Conservation (phyloP, 768 basidiomycete genomes). For the Rickenella mellea region DNA sequence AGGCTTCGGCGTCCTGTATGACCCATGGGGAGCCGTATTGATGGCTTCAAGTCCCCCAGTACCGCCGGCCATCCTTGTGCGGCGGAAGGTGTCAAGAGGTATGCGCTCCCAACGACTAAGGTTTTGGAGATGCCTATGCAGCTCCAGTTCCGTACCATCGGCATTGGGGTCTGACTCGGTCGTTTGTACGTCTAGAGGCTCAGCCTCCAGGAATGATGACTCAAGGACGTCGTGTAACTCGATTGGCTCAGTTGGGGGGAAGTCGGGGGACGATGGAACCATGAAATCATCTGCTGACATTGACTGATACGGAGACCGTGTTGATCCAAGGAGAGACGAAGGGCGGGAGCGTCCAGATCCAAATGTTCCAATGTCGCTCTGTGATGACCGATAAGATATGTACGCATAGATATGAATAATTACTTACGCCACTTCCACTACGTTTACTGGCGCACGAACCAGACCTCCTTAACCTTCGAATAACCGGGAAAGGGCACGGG, state of each 20-base stretch:
- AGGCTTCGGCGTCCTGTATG: conserved; percentile 9
- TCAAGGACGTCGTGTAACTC: conserved; percentile 73
- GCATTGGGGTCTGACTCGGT: conserved; percentile 19
- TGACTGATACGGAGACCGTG: conserved; percentile 3
- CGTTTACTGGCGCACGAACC: conserved; percentile 3
- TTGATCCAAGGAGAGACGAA: conserved; percentile 4
- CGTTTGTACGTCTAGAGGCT: conserved; percentile 22
- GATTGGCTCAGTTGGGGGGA: conserved; percentile 41
- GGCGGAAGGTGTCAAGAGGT: conserved; percentile 64
- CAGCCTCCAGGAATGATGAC: conserved; percentile 57
- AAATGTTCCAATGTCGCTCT: conserved; percentile 5
- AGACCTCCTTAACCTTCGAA: background rate
- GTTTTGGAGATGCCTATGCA: conserved; percentile 33
- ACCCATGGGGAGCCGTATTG: conserved; percentile 19
- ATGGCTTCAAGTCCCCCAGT: conserved; percentile 11
- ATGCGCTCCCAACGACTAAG: conserved; percentile 68
- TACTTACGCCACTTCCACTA: conserved; percentile 6
- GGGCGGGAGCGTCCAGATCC: conserved; percentile 5
- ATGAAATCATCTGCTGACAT: conserved; percentile 26
- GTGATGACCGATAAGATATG: background rate
- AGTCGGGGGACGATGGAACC: conserved; percentile 21
- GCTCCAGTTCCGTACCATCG: conserved; percentile 28
- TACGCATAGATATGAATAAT: background rate
- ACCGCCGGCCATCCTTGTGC: conserved; percentile 35
- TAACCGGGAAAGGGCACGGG: conserved; percentile 5